Conservation (phyloP, 495 filamentous ascomycete species). For the Saxophila tyrrhenica region DNA sequence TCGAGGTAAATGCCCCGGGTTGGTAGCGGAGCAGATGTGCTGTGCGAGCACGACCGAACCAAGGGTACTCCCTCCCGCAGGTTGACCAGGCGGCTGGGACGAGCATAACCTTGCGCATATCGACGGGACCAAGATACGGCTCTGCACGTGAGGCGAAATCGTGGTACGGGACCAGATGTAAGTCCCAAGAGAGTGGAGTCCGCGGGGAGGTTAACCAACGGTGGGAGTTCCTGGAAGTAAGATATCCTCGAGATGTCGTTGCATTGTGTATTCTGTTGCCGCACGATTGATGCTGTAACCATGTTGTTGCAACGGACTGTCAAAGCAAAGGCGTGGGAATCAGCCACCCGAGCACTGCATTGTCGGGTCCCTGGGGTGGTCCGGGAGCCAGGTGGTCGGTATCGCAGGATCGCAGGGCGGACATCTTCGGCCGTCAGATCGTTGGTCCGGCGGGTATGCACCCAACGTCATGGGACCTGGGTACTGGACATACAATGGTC, state of each 20-base stretch:
- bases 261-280: too few species aligned
- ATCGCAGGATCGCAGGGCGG: slow-evolving; percentile 3
- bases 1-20: not conserved
- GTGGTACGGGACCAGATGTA: not conserved
- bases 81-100: too few species aligned
- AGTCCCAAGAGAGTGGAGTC: too few species aligned
- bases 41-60: not conserved
- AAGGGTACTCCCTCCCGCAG: too few species aligned
- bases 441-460: not conserved
- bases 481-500: too few species aligned
- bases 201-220: too few species aligned
- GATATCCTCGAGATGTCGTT: too few species aligned
- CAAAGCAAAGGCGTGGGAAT: not conserved
- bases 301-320: not conserved
- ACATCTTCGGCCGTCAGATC: slow-evolving; percentile 9
- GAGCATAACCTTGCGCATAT: too few species aligned
- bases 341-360: slow-evolving; percentile 11
- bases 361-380: too few species aligned
- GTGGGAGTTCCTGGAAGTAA: too few species aligned
- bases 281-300: not conserved
- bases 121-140: not conserved
- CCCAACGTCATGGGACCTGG: not conserved
- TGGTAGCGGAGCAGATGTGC: not conserved
- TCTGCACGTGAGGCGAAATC: not conserved
- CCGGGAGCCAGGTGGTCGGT: too few species aligned